Evolutionary conservation across 2,329 filamentous ascomycete genomes (phyloP).

Genomic region (Fusarium poae): DNA sequence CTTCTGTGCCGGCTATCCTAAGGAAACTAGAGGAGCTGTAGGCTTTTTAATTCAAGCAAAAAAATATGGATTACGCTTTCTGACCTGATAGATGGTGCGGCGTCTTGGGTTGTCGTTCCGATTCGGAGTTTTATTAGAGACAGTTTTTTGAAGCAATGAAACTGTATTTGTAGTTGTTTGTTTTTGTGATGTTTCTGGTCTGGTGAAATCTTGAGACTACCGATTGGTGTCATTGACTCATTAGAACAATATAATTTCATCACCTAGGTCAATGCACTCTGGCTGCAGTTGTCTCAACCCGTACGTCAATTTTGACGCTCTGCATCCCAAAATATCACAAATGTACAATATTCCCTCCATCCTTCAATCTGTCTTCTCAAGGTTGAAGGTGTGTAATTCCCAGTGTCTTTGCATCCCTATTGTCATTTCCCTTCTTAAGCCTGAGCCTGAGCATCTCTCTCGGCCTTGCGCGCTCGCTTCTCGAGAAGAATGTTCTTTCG

Average conservation of each 20-base stretch:
- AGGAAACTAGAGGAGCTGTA: slow-evolving; percentile 70
- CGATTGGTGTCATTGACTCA: background rate
- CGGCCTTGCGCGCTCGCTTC: slow-evolving; percentile 80
- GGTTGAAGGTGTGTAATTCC: slow-evolving; percentile 23
- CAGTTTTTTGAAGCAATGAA: slow-evolving; percentile 23
- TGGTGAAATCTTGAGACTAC: background rate
- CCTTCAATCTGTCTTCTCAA: slow-evolving; percentile 16
- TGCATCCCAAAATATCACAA: slow-evolving; percentile 44
- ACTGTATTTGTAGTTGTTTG: slow-evolving; percentile 13
- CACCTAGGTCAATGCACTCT: slow-evolving; percentile 28
- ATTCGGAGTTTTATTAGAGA: slow-evolving; percentile 13
- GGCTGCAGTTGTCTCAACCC: slow-evolving; percentile 35
- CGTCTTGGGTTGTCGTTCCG: slow-evolving; percentile 18
- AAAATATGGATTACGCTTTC: slow-evolving; percentile 27
- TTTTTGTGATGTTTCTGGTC: background rate
- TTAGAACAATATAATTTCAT: slow-evolving; percentile 12
- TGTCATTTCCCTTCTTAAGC: slow-evolving; percentile 34
- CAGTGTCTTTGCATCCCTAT: slow-evolving; percentile 23
- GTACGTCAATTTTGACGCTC: slow-evolving; percentile 47
- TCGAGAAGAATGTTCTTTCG: slow-evolving; percentile 85
- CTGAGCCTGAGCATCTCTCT: slow-evolving; percentile 53
- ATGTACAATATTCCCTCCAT: slow-evolving; percentile 43
- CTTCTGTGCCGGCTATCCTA: slow-evolving; percentile 78
- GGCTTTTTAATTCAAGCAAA: slow-evolving; percentile 39
- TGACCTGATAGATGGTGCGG: slow-evolving; percentile 36